phyloP scores from a whole-genome alignment of 495 filamentous ascomycete species.

The Polyplosphaeria fusca region DNA sequence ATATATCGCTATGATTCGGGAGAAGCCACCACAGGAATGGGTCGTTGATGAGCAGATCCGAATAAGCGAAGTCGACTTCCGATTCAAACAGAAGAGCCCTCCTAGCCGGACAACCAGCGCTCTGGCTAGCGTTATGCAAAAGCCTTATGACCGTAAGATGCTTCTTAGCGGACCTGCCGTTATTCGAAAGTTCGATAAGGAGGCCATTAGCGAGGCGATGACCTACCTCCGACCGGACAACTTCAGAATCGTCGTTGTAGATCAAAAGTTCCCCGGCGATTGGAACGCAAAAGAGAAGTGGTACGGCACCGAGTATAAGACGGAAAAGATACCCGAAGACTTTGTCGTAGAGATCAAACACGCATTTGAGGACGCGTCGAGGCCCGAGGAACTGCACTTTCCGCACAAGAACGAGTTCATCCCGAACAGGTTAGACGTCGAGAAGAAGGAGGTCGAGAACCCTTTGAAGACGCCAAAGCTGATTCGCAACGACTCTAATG shows the following conservation, averaged over 20 bases:
- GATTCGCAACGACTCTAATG: slow-evolving; percentile 78
- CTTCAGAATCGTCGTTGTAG: slow-evolving; percentile 77
- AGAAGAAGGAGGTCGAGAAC: slow-evolving; percentile 81
- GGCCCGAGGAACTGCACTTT: slow-evolving; percentile 72
- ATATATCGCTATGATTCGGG: slow-evolving; percentile 84
- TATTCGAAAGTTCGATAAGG: slow-evolving; percentile 72
- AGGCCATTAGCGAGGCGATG: slow-evolving; percentile 71
- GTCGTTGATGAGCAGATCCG: slow-evolving; percentile 87
- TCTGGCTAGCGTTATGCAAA: slow-evolving; percentile 83
- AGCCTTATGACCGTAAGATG: slow-evolving; percentile 77
- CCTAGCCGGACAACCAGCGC: slow-evolving; percentile 83
- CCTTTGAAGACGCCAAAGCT: slow-evolving; percentile 74
- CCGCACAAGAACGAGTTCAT: slow-evolving; percentile 96
- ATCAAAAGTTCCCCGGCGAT: slow-evolving; percentile 75
- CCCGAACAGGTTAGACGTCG: slow-evolving; percentile 86
- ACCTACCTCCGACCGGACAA: slow-evolving; percentile 80
- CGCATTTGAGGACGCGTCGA: slow-evolving; percentile 58
- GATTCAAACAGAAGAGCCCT: slow-evolving; percentile 87
- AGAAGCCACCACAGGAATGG: slow-evolving; percentile 82
- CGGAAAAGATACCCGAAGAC: slow-evolving; percentile 74
- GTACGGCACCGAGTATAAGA: slow-evolving; percentile 94
- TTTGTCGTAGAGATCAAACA: slow-evolving; percentile 66
- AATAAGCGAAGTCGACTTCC: slow-evolving; percentile 88
- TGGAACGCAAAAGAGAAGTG: slow-evolving; percentile 91
- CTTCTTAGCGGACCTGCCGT: slow-evolving; percentile 73